These are phyloP conservation scores for Podila epigama DNA, from an alignment of 192 early-diverging fungal species.

Conservation along the genomic window DNA sequence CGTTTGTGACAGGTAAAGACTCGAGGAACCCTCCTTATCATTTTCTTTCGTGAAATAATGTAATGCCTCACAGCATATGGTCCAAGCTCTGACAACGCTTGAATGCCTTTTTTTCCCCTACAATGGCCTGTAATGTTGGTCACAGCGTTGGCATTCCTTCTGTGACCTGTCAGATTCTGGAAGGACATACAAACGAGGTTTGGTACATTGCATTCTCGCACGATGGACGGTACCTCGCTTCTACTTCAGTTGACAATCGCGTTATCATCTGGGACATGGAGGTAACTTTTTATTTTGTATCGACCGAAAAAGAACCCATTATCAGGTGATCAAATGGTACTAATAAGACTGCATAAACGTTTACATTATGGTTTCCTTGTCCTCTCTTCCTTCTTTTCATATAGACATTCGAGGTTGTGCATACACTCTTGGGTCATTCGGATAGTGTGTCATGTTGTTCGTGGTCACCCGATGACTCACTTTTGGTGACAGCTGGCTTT, in stretches of 20 bases:
- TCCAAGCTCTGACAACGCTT: too few species aligned
- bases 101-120: neutral
- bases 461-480: conserved; percentile 89
- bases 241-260: conserved; percentile 87
- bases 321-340: too few species aligned
- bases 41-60: neutral
- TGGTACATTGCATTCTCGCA: conserved; percentile 96
- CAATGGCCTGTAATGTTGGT: neutral
- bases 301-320: neutral
- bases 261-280: conserved; percentile 89
- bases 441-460: conserved; percentile 82
- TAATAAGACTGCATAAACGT: neutral
- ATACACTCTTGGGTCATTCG: conserved; percentile 68
- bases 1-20: conserved; percentile 70
- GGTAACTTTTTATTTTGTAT: conserved; percentile 39
- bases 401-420: conserved; percentile 66
- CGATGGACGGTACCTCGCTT: conserved; percentile 88
- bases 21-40: neutral
- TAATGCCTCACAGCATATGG: too few species aligned
- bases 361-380: neutral
- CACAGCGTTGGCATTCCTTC: conserved; percentile 56
- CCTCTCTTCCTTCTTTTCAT: neutral
- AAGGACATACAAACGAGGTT: conserved; percentile 90
- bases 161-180: conserved; percentile 67
- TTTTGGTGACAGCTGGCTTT: conserved; percentile 82